These are phyloP conservation scores for Podospora anserina DNA, from an alignment of 495 filamentous ascomycete species.

Conservation along the genomic window DNA sequence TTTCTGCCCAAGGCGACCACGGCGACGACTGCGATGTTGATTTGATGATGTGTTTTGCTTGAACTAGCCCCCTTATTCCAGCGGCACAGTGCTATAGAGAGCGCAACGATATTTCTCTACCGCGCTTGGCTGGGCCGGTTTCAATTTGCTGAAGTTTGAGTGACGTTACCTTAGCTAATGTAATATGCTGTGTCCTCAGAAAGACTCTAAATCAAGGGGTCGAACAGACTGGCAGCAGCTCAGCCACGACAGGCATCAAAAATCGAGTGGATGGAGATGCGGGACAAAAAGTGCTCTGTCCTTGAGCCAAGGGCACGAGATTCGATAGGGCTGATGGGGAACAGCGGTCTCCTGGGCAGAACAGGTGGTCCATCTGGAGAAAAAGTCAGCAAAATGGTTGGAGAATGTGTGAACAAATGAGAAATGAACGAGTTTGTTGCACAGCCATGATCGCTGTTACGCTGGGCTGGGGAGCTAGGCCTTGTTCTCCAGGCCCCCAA, in stretches of 20 bases:
- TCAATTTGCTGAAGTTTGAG: background rate
- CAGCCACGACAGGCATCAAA: background rate
- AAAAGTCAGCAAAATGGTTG: background rate
- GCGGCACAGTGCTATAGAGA: background rate
- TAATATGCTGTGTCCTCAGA: background rate
- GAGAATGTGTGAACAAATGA: background rate
- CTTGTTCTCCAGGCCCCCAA: background rate
- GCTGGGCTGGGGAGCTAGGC: conserved; percentile 3
- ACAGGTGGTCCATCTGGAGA: background rate
- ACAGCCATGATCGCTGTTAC: conserved; percentile 5
- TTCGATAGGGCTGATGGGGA: background rate
- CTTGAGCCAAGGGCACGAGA: background rate
- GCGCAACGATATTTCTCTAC: background rate
- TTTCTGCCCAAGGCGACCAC: background rate
- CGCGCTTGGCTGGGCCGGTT: background rate
- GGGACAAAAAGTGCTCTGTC: background rate
- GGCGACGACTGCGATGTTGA: background rate
- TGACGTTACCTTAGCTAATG: background rate
- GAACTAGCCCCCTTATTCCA: background rate
- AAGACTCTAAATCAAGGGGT: background rate
- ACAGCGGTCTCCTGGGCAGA: background rate
- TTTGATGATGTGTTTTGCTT: background rate
- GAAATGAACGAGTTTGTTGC: conserved; percentile 3
- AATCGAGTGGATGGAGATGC: background rate
- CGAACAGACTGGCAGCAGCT: background rate